Conservation (phyloP, 805 yeast genomes). For the Barnettozyma wickerhamii region DNA sequence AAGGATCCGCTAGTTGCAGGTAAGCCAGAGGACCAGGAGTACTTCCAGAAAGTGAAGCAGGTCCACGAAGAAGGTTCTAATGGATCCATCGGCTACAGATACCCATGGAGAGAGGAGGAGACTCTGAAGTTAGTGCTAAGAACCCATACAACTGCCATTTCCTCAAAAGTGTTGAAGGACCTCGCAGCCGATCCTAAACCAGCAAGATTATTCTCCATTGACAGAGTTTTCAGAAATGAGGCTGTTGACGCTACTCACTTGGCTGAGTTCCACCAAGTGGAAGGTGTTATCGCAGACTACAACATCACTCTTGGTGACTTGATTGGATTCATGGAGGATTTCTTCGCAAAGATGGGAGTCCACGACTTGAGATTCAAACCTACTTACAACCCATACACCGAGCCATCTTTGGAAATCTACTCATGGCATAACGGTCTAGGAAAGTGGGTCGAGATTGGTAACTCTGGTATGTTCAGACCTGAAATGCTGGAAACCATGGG, state of each 20-base stretch:
- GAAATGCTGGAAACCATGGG: conserved; percentile 99
- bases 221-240: conserved; percentile 98
- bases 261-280: conserved; percentile 99
- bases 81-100: conserved; percentile 97
- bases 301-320: conserved; percentile 91
- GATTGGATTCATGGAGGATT: conserved; percentile 97
- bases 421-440: conserved; percentile 93
- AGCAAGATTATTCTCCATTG: conserved; percentile 88
- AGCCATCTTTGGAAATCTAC: conserved; percentile 96
- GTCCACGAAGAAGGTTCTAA: conserved; percentile 89
- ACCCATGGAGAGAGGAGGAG: conserved; percentile 94
- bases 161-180: conserved; percentile 80
- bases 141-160: conserved; percentile 96
- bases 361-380: conserved; percentile 94
- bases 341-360: conserved; percentile 97
- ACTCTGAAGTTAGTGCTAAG: conserved; percentile 88
- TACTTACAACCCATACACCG: conserved; percentile 98
- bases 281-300: conserved; percentile 97
- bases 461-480: conserved; percentile 99
- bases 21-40: conserved; percentile 75
- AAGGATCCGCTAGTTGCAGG: conserved; percentile 86
- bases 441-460: conserved; percentile 99
- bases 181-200: conserved; percentile 89
- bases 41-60: conserved; percentile 69
- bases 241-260: conserved; percentile 99